Base-by-base conservation (phyloP, 2,329 filamentous ascomycete species). In the Capronia americana region DNA sequence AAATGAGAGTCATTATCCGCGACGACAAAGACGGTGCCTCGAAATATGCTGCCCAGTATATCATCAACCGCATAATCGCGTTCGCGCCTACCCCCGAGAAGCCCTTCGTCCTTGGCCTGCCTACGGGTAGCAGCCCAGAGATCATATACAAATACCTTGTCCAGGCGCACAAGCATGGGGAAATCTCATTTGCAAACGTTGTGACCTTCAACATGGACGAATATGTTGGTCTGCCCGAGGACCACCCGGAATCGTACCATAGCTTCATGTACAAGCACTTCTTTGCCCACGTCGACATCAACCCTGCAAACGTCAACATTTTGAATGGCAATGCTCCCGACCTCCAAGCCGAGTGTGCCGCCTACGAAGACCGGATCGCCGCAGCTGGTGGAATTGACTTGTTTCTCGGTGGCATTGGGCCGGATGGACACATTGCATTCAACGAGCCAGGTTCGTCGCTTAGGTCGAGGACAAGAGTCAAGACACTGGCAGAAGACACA, bases 201-300 rank as follows among this genome's bases (percentile, higher is more conserved):
- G 86, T 95, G 75, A 96, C 92, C 28, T 96, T 96, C 84, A 95
- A 95, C 79, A 95, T 95, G 92, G 92, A 96, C 79, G 92, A 96
- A 80, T 96, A 96, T 75, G 91, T 95, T 71, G 91, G 90, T 64
- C 86, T 96, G 69, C 89, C 92, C 38, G 88, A 91, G 74, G 91
- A 93, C 73, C 91, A 96, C 77, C 88, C 91, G 12, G 89, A 95
- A 77, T 92, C 89, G 74, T 96, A 96, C 80, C 92, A 96, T 81
- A 91, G 89, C 71, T 96, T 95, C 83, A 95, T 96, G 92, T 96
- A 93, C 86, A 92, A 91, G 79, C 86, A 95, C 80, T 92, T 96
- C 84, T 96, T 96, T 83, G 92, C 90, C 51, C 92, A 88, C 70
- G 89, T 95, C 73, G 91, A 96, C 75, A 89, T 95, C 72, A 86